Evolutionary conservation across 2,329 filamentous ascomycete species (phyloP), one percentile per base, ranked within the genome.

Genomic region (Fusarium palustre): DNA sequence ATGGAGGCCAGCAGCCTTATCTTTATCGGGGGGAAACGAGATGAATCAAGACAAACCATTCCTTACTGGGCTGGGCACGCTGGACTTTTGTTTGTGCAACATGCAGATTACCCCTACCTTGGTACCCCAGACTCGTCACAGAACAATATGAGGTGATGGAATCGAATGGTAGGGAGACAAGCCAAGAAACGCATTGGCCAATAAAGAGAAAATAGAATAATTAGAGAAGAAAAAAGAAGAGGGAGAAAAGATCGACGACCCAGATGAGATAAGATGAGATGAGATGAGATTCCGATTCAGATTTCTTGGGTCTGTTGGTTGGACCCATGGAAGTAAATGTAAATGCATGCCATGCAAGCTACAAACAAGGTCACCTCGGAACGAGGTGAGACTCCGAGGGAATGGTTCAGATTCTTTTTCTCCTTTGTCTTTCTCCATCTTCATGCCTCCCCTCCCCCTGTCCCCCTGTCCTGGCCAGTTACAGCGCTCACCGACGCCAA

Each of bases 1-100:
- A n/a, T n/a, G n/a, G n/a, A n/a, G n/a, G n/a, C n/a, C n/a, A 45
- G 16, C 16, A 64, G 49, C 59, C 60, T 57, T 49, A 39, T 34
- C 38, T 39, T 54, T 50, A 39, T 15, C 12, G 34, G 24, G 18
- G 24, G 18, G 24, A 28, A 25, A 28, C 18, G 16, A 42, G 33
- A 33, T 45, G 28, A 43, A 18, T 34, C 22, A 34, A 57, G 48
- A 60, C 36, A 38, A 28, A 9, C n/a, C 48, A 50, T 50, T 50
- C 24, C 22, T 30, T 25, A 41, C 24, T 25, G n/a, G 33, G 34
- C 12, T 22, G 28, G 28, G 28, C 28, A 18, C 31, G 30, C 18
- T 39, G 24, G 20, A 15, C 31, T 22, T 30, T 31, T 46, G 43
- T 31, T 46, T 31, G 43, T 46, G 43, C 42, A 50, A 10, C n/a